Evolutionary conservation across 2,329 filamentous ascomycete species (phyloP), one percentile per base, ranked within the genome.

Genomic region (Thelonectria discophora): DNA sequence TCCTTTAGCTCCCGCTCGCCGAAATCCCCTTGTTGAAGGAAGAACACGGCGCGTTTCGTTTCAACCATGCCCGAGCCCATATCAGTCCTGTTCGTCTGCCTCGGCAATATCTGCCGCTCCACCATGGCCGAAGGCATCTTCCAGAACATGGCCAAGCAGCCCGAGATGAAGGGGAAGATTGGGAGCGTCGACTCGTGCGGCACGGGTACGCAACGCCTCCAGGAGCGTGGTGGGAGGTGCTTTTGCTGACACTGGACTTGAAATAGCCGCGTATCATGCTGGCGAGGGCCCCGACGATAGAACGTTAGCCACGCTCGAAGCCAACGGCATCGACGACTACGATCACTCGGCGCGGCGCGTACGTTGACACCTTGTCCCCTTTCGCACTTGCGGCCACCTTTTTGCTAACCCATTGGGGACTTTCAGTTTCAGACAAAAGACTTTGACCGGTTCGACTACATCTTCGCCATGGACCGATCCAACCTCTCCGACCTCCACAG

Each of bases 91-190:
- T 98, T 98, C 75, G 94, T 98, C 70, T 99, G 95, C 79, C 85
- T 98, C 34, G 95, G 95, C 76, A 99, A 99, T 78, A 98, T 98
- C 73, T 99, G 93, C 76, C 84, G 86, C 63, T 97, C 93, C 8
- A 92, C 95, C 32, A 98, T 99, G 95, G 93, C 94, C 47, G 94
- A 98, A 81, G 95, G 92, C 51, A 91, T 97, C 67, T 98, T 99
- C 80, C 87, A 88, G 60, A 86, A 89, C 62, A 80, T 95, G 42
- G 84, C 85, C 42, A 82, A 85, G 67, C 85, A 89, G 69, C 78
- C 85, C 48, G 82, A 86, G 21, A 88, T 87, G 72, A 81, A 84
- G 70, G 81, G 78, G 48, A 79, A 82, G 62, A 87, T 97, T 72
- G 80, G 80, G 15, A 81, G 81, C 62, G 88, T 97, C 68, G 95